These are phyloP conservation scores for Coemansia asiatica DNA, from an alignment of 192 early-diverging fungal species.

Conservation along the genomic window DNA sequence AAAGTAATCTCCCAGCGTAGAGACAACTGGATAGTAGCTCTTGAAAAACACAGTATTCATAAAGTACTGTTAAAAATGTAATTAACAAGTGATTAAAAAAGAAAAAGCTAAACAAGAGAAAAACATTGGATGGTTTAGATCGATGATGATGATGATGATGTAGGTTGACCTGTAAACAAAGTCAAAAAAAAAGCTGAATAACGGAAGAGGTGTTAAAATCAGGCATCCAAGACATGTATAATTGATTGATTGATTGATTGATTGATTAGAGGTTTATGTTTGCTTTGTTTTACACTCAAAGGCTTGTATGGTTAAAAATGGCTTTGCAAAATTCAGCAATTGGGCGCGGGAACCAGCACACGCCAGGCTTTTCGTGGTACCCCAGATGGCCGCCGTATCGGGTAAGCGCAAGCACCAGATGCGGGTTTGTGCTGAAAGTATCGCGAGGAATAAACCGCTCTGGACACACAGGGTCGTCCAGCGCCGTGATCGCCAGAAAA, in stretches of 20 bases:
- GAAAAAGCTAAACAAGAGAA: neutral
- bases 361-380: constrained; percentile 68
- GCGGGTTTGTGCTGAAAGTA: constrained; percentile 73
- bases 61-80: neutral
- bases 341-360: constrained; percentile 64
- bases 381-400: constrained; percentile 88
- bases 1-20: constrained; percentile 38
- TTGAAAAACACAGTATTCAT: constrained; percentile 9
- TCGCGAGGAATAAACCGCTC: constrained; percentile 67
- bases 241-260: too few species aligned
- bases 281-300: neutral
- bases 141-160: too few species aligned
- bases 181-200: too few species aligned
- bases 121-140: neutral
- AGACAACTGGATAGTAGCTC: constrained; percentile 13
- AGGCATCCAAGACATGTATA: too few species aligned
- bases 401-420: constrained; percentile 79
- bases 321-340: constrained; percentile 69
- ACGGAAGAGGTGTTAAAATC: too few species aligned
- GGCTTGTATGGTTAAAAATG: constrained; percentile 33
- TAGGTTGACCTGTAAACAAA: too few species aligned
- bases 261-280: too few species aligned
- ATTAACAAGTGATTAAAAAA: neutral
- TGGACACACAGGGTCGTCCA: constrained; percentile 89
- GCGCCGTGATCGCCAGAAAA: constrained; percentile 76